Base-by-base conservation (phyloP, 106 monocot genomes). In the Dioscorea zingiberensis region DNA sequence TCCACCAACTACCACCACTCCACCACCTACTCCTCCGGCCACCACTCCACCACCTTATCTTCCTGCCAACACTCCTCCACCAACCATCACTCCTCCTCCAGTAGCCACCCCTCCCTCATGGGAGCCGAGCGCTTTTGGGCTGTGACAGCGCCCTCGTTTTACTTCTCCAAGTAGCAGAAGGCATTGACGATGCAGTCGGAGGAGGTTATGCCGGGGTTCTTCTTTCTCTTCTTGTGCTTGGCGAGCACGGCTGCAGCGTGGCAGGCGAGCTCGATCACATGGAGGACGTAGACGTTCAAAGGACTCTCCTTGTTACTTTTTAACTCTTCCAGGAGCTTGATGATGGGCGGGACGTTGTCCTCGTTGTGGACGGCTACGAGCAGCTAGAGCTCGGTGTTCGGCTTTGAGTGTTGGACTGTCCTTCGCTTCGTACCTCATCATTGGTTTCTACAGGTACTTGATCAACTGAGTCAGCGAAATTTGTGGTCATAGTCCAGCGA, bases 361-460 rank as follows among this genome's bases (percentile, higher is more conserved):
- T 83, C 74, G 47, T 21, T n/a, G n/a, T n/a, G n/a, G n/a, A n/a
- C n/a, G n/a, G n/a, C n/a, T n/a, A n/a, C n/a, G n/a, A n/a, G n/a
- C n/a, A n/a, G n/a, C n/a, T n/a, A n/a, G n/a, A n/a, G n/a, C n/a
- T n/a, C n/a, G n/a, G n/a, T n/a, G n/a, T n/a, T n/a, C n/a, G n/a
- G n/a, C n/a, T n/a, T n/a, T n/a, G n/a, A n/a, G n/a, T n/a, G n/a
- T n/a, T n/a, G n/a, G n/a, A n/a, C n/a, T n/a, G n/a, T n/a, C n/a
- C n/a, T n/a, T n/a, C n/a, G n/a, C n/a, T n/a, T n/a, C 17, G 70
- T 68, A 82, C 8, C 64, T 70, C 17, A 21, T 49, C 29, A 68
- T 60, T 25, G 90, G 90, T 28, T 83, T 67, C 76, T 84, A 86
- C 18, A 83, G 70, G 24, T 60, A 16, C 69, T 63, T 81, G 53